Conservation (phyloP, 2,329 filamentous ascomycete genomes). For the Cryoendolithus antarcticus region DNA sequence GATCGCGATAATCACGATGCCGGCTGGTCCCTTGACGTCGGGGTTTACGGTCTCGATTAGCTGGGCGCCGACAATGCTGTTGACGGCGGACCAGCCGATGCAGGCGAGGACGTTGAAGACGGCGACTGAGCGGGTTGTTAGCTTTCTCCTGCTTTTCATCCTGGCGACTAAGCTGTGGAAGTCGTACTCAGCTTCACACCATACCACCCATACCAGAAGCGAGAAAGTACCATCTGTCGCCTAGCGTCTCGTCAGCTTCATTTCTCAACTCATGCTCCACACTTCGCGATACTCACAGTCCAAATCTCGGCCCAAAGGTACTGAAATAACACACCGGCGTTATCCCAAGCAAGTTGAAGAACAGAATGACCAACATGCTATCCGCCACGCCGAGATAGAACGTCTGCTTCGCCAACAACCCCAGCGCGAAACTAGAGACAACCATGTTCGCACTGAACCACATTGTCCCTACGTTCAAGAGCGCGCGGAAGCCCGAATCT, state of each 20-base stretch:
- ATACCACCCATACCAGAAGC: slow-evolving; percentile 57
- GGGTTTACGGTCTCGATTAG: slow-evolving; percentile 62
- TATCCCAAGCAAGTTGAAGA: slow-evolving; percentile 64
- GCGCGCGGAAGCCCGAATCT: slow-evolving; percentile 41
- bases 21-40: slow-evolving; percentile 58
- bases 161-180: too few relatives aligned
- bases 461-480: slow-evolving; percentile 59
- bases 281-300: too few relatives aligned
- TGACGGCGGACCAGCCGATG: slow-evolving; percentile 64
- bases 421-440: slow-evolving; percentile 64
- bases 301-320: slow-evolving; percentile 62
- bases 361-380: slow-evolving; percentile 57
- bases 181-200: slow-evolving; percentile 34
- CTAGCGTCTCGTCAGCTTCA: too few relatives aligned
- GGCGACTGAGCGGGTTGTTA: slow-evolving; percentile 38
- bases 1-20: slow-evolving; percentile 60
- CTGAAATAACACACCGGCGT: slow-evolving; percentile 65
- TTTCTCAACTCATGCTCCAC: too few relatives aligned
- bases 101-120: slow-evolving; percentile 59
- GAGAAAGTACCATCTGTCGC: slow-evolving; percentile 70
- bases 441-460: slow-evolving; percentile 73
- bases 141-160: too few relatives aligned
- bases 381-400: slow-evolving; percentile 64
- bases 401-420: slow-evolving; percentile 55
- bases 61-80: slow-evolving; percentile 69